phyloP scores from a whole-genome alignment of 192 early-diverging fungal genomes.

The Podila minutissima region DNA sequence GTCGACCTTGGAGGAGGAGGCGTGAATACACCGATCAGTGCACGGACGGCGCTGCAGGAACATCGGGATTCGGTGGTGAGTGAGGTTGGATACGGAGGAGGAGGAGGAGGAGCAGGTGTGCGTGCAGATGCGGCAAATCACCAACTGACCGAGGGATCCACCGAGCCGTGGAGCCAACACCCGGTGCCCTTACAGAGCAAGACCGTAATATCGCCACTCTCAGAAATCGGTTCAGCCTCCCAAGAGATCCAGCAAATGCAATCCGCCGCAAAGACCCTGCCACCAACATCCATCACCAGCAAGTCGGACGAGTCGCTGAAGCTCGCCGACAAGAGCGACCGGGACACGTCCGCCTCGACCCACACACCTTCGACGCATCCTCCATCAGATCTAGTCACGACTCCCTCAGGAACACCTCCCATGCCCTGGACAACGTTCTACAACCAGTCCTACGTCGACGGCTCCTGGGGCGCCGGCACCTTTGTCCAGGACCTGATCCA shows the following conservation, averaged over 20 bases:
- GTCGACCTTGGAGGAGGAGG: conserved; percentile 14
- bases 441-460: conserved; percentile 34
- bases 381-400: no score
- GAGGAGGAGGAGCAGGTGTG: neutral
- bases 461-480: conserved; percentile 36
- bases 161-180: neutral
- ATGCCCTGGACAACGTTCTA: neutral
- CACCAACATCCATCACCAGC: neutral
- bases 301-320: neutral
- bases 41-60: neutral
- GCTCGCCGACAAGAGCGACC: neutral
- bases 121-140: conserved; percentile 1
- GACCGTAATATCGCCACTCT: neutral
- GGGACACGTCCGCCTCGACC: no score
- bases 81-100: neutral
- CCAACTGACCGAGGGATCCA: neutral
- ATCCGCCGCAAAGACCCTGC: neutral
- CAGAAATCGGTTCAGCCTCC: neutral
- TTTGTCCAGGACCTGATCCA: conserved; percentile 36
- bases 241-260: neutral
- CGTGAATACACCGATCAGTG: neutral
- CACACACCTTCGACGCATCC: no score
- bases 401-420: neutral
- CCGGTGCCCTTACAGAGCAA: neutral
- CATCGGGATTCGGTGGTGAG: neutral